Percentiles rank a stretch among this genome's conserved stretches.
phyloP scores from a whole-genome alignment of 2,329 filamentous ascomycete genomes.

The Ilyonectria sp. region DNA sequence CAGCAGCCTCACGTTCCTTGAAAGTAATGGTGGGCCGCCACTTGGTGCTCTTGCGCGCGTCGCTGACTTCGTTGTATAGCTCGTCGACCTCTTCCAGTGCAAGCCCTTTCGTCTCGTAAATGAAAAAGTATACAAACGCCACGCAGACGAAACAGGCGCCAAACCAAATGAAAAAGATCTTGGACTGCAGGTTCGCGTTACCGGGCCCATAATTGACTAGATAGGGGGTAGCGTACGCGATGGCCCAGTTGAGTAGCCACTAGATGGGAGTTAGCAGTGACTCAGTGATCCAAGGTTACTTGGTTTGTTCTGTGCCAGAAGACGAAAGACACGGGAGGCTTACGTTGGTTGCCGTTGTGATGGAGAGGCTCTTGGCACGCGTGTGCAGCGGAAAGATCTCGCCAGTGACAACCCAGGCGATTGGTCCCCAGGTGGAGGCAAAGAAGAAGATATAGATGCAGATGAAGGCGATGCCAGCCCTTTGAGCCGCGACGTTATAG shows the following conservation, averaged over 20 bases:
- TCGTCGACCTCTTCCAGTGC: conserved; percentile 87
- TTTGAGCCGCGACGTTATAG: conserved; percentile 56
- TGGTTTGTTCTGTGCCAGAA: background rate
- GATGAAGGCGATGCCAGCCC: conserved; percentile 79
- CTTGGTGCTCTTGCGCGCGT: conserved; percentile 68
- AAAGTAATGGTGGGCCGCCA: conserved; percentile 58
- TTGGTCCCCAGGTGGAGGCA: conserved; percentile 89
- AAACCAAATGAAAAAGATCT: conserved; percentile 87
- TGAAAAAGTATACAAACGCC: conserved; percentile 79
- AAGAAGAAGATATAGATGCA: conserved; percentile 96
- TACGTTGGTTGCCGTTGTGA: conserved; percentile 78
- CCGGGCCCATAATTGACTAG: conserved; percentile 80
- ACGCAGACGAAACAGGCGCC: conserved; percentile 79
- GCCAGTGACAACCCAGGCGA: conserved; percentile 86
- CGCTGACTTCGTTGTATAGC: conserved; percentile 75
- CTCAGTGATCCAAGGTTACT: no score
- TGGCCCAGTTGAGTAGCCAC: conserved; percentile 83
- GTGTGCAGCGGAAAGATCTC: conserved; percentile 88
- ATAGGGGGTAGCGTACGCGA: conserved; percentile 85
- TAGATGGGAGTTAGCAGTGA: background rate
- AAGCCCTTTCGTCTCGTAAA: conserved; percentile 91
- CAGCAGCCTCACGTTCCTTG: background rate
- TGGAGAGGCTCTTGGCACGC: conserved; percentile 74
- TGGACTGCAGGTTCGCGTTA: conserved; percentile 80
- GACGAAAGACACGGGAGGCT: background rate